Percentiles rank a stretch among this genome's conserved stretches.
Evolutionary conservation across 306 rosid genomes (phyloP).

Genomic region (Vachellia pachyceras): DNA sequence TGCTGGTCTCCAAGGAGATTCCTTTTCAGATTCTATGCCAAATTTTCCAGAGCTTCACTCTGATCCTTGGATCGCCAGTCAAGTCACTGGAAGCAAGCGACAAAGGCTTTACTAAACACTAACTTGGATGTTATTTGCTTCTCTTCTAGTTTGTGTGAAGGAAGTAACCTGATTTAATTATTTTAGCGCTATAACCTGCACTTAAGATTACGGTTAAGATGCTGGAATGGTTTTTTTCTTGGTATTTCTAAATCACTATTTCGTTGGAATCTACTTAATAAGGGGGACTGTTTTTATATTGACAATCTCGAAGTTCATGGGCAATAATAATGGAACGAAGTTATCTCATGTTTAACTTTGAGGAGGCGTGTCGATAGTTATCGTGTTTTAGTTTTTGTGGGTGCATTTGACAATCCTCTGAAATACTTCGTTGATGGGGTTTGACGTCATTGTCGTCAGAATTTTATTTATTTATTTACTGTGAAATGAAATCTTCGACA

Average conservation of each 20-base stretch:
- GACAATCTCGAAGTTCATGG: background rate
- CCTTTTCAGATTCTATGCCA: background rate
- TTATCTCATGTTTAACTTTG: background rate
- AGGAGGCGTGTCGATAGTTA: background rate
- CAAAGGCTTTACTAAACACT: constrained; percentile 45
- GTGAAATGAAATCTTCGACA: background rate
- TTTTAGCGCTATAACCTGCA: background rate
- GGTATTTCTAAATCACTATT: background rate
- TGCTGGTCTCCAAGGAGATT: background rate
- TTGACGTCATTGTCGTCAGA: background rate
- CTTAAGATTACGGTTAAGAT: background rate
- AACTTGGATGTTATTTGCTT: constrained; percentile 14
- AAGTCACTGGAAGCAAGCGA: constrained; percentile 44
- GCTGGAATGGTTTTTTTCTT: background rate
- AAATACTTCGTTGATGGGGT: background rate
- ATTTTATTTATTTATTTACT: background rate
- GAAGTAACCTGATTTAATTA: background rate
- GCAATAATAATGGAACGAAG: background rate
- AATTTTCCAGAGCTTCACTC: background rate
- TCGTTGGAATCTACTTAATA: background rate
- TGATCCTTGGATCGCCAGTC: constrained; percentile 27
- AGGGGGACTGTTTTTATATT: background rate
- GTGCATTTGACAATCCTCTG: background rate
- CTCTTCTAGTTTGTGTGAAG: constrained; percentile 46
- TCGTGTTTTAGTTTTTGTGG: background rate